A percentile compares a stretch with the other conserved stretches of the same genome.
phyloP scores from a whole-genome alignment of 345 rosid species.

The Heritiera littoralis region DNA sequence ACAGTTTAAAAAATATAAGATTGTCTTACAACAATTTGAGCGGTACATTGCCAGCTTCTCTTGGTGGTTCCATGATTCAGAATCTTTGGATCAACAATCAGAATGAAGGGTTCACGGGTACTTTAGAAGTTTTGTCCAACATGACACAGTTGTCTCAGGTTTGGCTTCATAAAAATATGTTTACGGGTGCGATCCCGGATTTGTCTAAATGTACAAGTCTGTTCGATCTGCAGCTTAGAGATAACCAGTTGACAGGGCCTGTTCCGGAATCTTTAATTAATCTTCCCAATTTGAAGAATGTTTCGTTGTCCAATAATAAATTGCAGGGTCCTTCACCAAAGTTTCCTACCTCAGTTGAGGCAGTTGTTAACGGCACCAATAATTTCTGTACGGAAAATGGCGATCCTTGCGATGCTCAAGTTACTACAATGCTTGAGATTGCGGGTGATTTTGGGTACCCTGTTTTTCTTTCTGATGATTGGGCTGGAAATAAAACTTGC shows the following conservation, averaged over 20 bases:
- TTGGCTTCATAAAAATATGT: conserved; percentile 73
- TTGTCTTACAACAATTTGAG: conserved; percentile 74
- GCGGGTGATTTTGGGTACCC: conserved; percentile 76
- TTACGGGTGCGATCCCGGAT: conserved; percentile 76
- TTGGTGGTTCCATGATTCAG: conserved; percentile 49
- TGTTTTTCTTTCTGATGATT: conserved; percentile 49
- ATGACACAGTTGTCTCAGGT: conserved; percentile 59
- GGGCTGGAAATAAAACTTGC: conserved; percentile 79
- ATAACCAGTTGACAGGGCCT: conserved; percentile 67
- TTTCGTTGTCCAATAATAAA: conserved; percentile 64
- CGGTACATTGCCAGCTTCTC: conserved; percentile 61
- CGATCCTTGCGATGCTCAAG: conserved; percentile 56
- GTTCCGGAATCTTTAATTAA: conserved; percentile 47
- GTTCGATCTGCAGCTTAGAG: conserved; percentile 73
- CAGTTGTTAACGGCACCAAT: conserved; percentile 29
- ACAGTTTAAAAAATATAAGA: conserved; percentile 49
- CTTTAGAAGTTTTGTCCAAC: conserved; percentile 52
- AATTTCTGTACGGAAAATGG: conserved; percentile 51
- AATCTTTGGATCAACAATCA: conserved; percentile 75
- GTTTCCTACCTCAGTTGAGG: conserved; percentile 31
- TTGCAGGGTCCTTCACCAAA: conserved; percentile 72
- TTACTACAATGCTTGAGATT: conserved; percentile 54
- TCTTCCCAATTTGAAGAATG: conserved; percentile 39
- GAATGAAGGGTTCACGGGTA: conserved; percentile 53
- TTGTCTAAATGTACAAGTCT: conserved; percentile 51